Evolutionary conservation across 768 basidiomycete species (phyloP), one percentile per base, ranked within the genome.

Genomic region (Lactifluus subvellereus): DNA sequence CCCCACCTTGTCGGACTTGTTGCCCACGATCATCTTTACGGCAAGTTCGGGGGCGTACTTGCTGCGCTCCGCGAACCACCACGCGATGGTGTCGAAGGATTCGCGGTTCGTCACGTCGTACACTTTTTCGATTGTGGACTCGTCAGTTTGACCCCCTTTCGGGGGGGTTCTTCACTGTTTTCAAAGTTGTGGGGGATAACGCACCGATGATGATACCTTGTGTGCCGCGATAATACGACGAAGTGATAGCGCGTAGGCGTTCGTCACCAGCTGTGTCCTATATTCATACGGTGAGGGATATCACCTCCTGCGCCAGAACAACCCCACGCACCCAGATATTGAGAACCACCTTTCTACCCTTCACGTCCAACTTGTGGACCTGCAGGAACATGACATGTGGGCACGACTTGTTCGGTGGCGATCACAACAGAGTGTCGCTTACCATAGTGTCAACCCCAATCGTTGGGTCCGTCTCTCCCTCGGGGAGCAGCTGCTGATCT

Each of bases 211-310:
- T 88, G 51, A 91, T 82, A 4, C 88, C 89, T 68, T 91, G 88
- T 51, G 89, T 89, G 2, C 89, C 89, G 35, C 96, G 83, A 71
- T 98, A 98, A 70, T 98, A 98, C 9, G 89, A 92, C 2, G 88
- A 89, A 2, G 96, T 98, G 69, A 99, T 87, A 3, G 94, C 96
- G 56, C 93, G 81, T 71, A 98, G 97, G 7, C 96, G 85, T 74
- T 98, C 96, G 73, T 98, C 95, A 0, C 96, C 95, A 50, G 94
- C 93, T 0, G 94, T 95, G 70, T 96, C 92, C 92, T 94, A 70
- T 0, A 8, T 22, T 35, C 40, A 16, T 6, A 40, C 40, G 13
- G 11, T 5, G 11, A 13, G 35, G 35, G 35, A 27, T 27, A 27
- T 27, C 27, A 27, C 2, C 27, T 27, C 27, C 27, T 27, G 2